Evolutionary conservation across 805 yeast species (phyloP), one percentile per base, ranked within the genome.

Genomic region (Maudiozyma turicensis): DNA sequence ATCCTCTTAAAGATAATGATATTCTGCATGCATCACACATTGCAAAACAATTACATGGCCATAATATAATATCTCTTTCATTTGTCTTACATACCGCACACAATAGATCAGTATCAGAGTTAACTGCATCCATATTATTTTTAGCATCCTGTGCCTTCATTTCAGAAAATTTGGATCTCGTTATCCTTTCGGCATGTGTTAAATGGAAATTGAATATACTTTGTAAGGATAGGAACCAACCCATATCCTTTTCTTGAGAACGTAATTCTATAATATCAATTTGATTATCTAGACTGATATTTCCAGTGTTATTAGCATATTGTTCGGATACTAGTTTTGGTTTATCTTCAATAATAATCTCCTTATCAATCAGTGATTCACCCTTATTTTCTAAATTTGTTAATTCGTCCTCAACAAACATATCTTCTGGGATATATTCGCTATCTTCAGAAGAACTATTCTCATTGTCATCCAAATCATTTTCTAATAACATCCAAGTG

Each of bases 1-100:
- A 84, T 15, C 84, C 83, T 52, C 89, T 75, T 40, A 84, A 68
- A 8, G 85, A 86, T 48, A 89, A 71, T 20, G 86, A 79, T 10
- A 84, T 71, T 15, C 96, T 74, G 61, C 97, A 89, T 33, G 76
- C 75, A 54, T 88, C 95, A 64, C 97, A 89, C 6, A 89, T 71
- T 0, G 96, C 90, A 53, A 89, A 79, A 64, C 97, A 89, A 57
- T 81, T 77, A 62, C 97, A 89, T 0, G 97, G 97, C 96, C 96
- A 89, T 3, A 90, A 69, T 10, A 89, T 80, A 45, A 90, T 77
- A 49, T 82, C 82, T 53, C 96, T 72, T 6, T 80, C 76, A 50
- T 83, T 80, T 6, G 75, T 73, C 57, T 85, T 95, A 63, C 96
- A 89, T 3, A 89, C 84, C 8, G 86, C 96, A 66, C 97, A 89